Base-by-base conservation (phyloP, 306 rosid species). In the Begonia peltatifolia region DNA sequence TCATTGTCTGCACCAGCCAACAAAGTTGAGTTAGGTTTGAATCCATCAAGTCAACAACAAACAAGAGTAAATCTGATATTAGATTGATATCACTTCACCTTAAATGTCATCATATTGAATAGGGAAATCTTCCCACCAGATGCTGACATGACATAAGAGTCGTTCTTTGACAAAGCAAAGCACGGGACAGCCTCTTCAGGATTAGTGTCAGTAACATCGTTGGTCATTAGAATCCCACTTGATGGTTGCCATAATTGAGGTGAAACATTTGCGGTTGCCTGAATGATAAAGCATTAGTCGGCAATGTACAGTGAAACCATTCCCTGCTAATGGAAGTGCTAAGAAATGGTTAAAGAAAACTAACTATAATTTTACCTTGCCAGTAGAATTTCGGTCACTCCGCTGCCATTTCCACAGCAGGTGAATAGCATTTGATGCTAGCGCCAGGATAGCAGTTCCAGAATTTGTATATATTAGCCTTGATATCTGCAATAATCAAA, bases 111-210 rank as follows among this genome's bases (percentile, higher is more conserved):
- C 96, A 84, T 88, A 75, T 88, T 88, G 70, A 88, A 88, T 43
- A 88, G 73, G 56, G 96, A 88, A 53, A 88, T 84, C 77, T 84
- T 84, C 64, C 96, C 96, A 57, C 96, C 96, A 9, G 96, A 88
- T 53, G 96, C 96, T 55, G 96, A 88, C 93, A 88, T 88, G 52
- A 88, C 96, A n/a, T 88, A 88, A 61, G 95, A 84, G 74, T 88
- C 96, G 60, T 88, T 88, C 69, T 88, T 88, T 49, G 96, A 88
- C 63, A 88, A 73, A 63, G 96, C 96, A 56, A 88, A 88, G 69
- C 96, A 88, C 46, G 94, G 87, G 14, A 88, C 93, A 11, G 83
- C 80, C 61, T 88, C 95, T 72, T 88, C 96, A 11, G 87, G 68
- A 68, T 70, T 79, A 72, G 78, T 67, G 73, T 82, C 88, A 60